Base-by-base conservation (phyloP, 495 filamentous ascomycete genomes). In the Letharia lupina region DNA sequence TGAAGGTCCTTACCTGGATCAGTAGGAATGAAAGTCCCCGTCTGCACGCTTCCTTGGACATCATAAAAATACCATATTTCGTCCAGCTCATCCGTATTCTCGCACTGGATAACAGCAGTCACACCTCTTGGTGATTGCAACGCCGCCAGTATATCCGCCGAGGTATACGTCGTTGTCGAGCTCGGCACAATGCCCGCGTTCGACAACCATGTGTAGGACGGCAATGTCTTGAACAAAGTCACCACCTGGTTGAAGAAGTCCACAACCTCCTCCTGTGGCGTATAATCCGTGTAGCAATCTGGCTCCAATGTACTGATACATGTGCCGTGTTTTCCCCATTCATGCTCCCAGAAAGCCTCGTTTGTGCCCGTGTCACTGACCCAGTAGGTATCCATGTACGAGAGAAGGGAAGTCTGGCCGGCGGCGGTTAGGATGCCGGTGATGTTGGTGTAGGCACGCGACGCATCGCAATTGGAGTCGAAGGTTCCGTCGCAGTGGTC, bases 61-160 rank as follows among this genome's bases (percentile, higher is more conserved):
- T 93, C 88, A 78, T 88, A 96, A 67, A 86, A 84, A 72, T 96
- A 96, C 89, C 90, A 94, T 33, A 90, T 84, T 76, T 95, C 87
- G 70, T 91, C 87, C 37, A 96, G 75, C 41, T 78, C 74, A 12
- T 78, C 73, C 31, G 79, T 78, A 15, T 75, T 73, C 0, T 72
- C 73, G 75, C 92, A 96, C 57, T 86, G 83, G 10, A 96, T 78
- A 18, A 86, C 86, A 12, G 91, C 90, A 4, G 79, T 76, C 20
- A 83, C 80, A 23, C 90, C 89, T 67, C 87, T 87, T 42, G 82
- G 84, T 11, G 72, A 69, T 44, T 81, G 77, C n/a, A 96, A 78
- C 5, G 88, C 86, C 15, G 75, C 74, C 64, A 87, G 80, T 65
- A 96, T 88, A 48, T 85, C 81, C 4, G 72, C 77, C 0, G 80